Percentiles rank a stretch among this genome's conserved stretches.
Conservation (phyloP, 73 alveolate species). For the Halteria grandinella region DNA sequence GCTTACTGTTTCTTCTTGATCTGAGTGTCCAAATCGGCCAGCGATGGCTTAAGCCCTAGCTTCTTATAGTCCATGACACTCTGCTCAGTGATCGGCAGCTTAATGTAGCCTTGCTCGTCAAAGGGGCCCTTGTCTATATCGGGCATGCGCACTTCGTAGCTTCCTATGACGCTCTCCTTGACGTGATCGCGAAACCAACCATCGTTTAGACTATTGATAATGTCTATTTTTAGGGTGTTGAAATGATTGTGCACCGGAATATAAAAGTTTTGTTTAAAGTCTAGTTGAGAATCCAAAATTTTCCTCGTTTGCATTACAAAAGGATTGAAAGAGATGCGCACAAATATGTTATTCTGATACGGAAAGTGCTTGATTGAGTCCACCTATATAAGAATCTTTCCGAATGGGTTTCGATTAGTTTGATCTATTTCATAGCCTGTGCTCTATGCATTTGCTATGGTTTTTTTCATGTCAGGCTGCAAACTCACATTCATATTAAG, state of each 20-base stretch:
- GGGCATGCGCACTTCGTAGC: constrained; percentile 40
- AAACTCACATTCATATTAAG: not conserved
- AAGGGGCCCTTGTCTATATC: constrained; percentile 55
- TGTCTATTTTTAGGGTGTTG: constrained; percentile 46
- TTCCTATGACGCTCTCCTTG: constrained; percentile 26
- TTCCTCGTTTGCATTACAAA: constrained; percentile 25
- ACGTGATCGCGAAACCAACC: constrained; percentile 70
- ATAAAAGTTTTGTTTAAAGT: constrained; percentile 50
- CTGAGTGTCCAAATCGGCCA: constrained; percentile 2
- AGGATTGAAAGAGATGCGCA: constrained; percentile 41
- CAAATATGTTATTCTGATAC: constrained; percentile 23
- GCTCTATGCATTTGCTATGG: not conserved
- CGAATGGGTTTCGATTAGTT: constrained; percentile 59
- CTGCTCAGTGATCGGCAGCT: constrained; percentile 40
- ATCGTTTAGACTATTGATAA: constrained; percentile 40
- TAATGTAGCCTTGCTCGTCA: constrained; percentile 37
- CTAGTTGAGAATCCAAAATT: constrained; percentile 14
- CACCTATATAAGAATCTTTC: constrained; percentile 34
- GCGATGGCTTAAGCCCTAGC: not conserved
- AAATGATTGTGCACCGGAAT: constrained; percentile 69
- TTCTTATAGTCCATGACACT: constrained; percentile 24
- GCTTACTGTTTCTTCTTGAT: constrained; percentile 41
- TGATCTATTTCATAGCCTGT: constrained; percentile 37
- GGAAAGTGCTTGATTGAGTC: constrained; percentile 23
- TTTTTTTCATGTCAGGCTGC: constrained; percentile 42